A percentile compares a stretch with the other conserved stretches of the same genome.
phyloP scores from a whole-genome alignment of 805 yeast genomes.

The Lipomyces sp. region DNA sequence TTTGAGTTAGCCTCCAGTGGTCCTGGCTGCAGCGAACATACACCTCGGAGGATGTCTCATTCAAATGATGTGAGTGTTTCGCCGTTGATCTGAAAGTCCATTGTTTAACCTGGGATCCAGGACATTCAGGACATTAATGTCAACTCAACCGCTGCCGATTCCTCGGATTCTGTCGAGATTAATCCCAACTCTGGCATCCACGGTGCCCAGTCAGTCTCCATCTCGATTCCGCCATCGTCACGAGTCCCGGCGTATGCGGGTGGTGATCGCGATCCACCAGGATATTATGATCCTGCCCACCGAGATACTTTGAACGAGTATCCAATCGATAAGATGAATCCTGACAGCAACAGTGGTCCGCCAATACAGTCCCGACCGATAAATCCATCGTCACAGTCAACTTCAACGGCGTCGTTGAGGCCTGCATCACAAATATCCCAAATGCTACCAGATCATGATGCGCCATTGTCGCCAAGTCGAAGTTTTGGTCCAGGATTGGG shows the following conservation, averaged over 20 bases:
- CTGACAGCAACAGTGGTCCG: not conserved
- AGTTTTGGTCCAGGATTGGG: slow-evolving; percentile 3
- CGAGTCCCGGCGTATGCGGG: not conserved
- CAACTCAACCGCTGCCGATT: too few relatives aligned
- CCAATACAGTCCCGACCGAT: slow-evolving; percentile 5
- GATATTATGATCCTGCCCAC: not conserved
- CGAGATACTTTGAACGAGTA: not conserved
- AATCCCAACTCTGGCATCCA: not conserved
- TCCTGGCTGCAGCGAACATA: not conserved
- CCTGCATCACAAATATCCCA: not conserved
- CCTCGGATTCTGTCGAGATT: not conserved
- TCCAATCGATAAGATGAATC: not conserved
- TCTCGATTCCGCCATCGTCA: not conserved
- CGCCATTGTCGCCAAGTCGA: not conserved
- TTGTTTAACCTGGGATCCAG: not conserved
- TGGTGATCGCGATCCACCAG: not conserved
- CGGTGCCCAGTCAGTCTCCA: not conserved
- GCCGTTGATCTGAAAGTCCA: not conserved
- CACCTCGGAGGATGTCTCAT: not conserved
- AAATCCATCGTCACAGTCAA: not conserved
- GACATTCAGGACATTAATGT: not conserved
- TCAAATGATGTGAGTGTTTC: not conserved
- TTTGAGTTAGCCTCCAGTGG: too few relatives aligned
- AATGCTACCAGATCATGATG: not conserved
- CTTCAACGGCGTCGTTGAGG: slow-evolving; percentile 7